phyloP scores from a whole-genome alignment of 352 stramenopile genomes.

The Globisporangium irregulare region DNA sequence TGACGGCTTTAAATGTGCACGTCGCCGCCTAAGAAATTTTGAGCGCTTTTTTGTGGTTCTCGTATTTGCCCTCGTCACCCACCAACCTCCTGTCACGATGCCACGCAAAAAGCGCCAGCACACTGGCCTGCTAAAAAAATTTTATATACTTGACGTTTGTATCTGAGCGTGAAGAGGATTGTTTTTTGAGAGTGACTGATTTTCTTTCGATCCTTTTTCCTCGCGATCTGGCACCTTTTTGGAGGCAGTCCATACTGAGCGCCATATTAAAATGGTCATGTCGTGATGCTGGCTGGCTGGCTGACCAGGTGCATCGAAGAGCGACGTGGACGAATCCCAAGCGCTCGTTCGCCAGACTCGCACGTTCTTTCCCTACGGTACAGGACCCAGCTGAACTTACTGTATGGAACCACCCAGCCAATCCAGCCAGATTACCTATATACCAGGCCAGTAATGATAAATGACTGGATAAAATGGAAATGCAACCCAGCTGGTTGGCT shows the following conservation, averaged over 20 bases:
- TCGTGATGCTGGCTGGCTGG: not conserved
- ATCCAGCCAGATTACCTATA: not conserved
- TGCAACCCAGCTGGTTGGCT: not conserved
- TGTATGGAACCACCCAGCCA: not conserved
- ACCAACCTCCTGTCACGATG: not conserved
- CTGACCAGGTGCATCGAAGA: not conserved
- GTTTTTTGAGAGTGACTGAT: not conserved
- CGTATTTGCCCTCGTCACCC: not conserved
- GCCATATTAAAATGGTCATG: conserved; percentile 5
- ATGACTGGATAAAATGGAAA: conserved; percentile 17
- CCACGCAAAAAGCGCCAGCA: not conserved
- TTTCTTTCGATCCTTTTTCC: conserved; percentile 1
- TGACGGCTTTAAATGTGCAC: not conserved
- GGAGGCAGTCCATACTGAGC: conserved; percentile 3
- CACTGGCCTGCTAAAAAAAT: not conserved
- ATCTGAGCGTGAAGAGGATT: not conserved
- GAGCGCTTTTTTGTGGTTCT: not conserved
- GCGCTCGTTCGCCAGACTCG: conserved; percentile 10
- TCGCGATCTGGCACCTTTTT: not conserved
- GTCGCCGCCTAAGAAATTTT: conserved; percentile 1
- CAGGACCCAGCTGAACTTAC: conserved; percentile 1
- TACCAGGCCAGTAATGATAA: not conserved
- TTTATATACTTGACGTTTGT: not conserved
- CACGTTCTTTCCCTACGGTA: conserved; percentile 7
- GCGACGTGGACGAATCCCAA: conserved; percentile 15